A percentile compares a stretch with the other conserved stretches of the same genome.
phyloP scores from a whole-genome alignment of 2,329 filamentous ascomycete species.

The Zymoseptoria crescenta region DNA sequence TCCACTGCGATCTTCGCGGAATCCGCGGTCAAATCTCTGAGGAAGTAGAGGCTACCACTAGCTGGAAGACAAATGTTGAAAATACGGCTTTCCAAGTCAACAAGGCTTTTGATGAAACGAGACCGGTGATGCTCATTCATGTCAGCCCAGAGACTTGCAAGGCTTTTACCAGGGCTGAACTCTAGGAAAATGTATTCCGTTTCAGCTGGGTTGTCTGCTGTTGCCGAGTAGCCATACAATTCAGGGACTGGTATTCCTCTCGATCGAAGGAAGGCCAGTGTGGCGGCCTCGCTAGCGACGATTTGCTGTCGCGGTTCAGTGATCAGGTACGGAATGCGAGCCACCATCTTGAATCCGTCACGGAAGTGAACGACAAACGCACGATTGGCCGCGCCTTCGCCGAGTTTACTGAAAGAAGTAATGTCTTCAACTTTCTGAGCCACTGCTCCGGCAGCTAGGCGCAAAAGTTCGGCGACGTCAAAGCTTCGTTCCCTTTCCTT shows the following conservation, averaged over 20 bases:
- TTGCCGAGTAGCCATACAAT: slow-evolving; percentile 16
- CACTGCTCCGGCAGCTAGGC: slow-evolving; percentile 24
- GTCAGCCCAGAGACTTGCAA: slow-evolving; percentile 15
- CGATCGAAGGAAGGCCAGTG: slow-evolving; percentile 17
- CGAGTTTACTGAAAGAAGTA: slow-evolving; percentile 17
- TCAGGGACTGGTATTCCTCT: slow-evolving; percentile 18
- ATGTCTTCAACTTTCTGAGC: slow-evolving; percentile 17
- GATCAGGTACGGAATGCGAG: slow-evolving; percentile 17
- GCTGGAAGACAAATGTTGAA: slow-evolving; percentile 26
- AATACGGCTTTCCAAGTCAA: slow-evolving; percentile 25
- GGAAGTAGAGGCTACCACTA: slow-evolving; percentile 30
- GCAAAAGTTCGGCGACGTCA: slow-evolving; percentile 17
- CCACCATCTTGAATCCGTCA: slow-evolving; percentile 17
- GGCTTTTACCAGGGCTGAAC: slow-evolving; percentile 10
- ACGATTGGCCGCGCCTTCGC: slow-evolving; percentile 18
- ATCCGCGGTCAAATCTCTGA: slow-evolving; percentile 21
- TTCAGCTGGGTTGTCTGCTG: slow-evolving; percentile 17
- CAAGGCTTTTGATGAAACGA: slow-evolving; percentile 22
- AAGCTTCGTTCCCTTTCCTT: slow-evolving; percentile 10
- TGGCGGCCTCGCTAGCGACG: slow-evolving; percentile 22
- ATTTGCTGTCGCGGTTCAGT: slow-evolving; percentile 8
- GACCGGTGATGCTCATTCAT: slow-evolving; percentile 18
- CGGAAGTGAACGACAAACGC: slow-evolving; percentile 12
- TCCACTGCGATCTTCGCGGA: slow-evolving; percentile 15
- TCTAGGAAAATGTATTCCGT: slow-evolving; percentile 25